A percentile compares a stretch with the other conserved stretches of the same genome.
phyloP scores from a whole-genome alignment of 2,329 filamentous ascomycete genomes.

The Diplodia corticola region DNA sequence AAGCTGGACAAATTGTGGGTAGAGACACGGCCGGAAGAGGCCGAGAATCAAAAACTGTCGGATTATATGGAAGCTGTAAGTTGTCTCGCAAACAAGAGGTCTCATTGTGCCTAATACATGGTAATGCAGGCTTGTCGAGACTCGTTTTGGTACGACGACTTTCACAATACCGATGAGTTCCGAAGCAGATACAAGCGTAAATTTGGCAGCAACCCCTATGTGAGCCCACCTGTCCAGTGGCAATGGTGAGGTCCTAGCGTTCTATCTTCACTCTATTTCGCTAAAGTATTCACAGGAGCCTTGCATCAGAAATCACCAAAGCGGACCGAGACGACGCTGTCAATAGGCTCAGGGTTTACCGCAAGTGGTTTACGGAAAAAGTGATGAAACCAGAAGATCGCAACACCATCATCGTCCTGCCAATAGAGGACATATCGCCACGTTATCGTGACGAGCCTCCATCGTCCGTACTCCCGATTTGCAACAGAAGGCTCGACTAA shows the following conservation, averaged over 20 bases:
- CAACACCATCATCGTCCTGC: conserved; percentile 24
- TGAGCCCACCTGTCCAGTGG: conserved; percentile 25
- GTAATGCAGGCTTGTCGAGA: not conserved
- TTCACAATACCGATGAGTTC: conserved; percentile 28
- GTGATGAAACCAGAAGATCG: conserved; percentile 19
- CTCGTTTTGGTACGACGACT: conserved; percentile 28
- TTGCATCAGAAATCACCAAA: conserved; percentile 17
- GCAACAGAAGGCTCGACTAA: not conserved
- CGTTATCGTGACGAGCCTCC: conserved; percentile 25
- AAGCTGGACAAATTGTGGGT: not conserved
- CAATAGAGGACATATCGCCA: conserved; percentile 26
- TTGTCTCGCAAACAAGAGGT: too few species aligned
- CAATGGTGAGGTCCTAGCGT: conserved; percentile 27
- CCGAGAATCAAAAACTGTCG: not conserved
- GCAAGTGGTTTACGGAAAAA: conserved; percentile 20
- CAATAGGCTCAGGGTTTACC: conserved; percentile 16
- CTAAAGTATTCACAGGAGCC: not conserved
- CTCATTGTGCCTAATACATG: not conserved
- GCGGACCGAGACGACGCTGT: conserved; percentile 12
- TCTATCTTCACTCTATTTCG: not conserved
- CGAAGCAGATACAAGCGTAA: conserved; percentile 25
- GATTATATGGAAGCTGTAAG: not conserved
- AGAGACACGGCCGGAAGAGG: not conserved
- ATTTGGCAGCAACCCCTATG: conserved; percentile 24
- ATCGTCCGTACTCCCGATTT: not conserved